Evolutionary conservation across 345 rosid species (phyloP).

Genomic region (Eucalyptus leucophloia): DNA sequence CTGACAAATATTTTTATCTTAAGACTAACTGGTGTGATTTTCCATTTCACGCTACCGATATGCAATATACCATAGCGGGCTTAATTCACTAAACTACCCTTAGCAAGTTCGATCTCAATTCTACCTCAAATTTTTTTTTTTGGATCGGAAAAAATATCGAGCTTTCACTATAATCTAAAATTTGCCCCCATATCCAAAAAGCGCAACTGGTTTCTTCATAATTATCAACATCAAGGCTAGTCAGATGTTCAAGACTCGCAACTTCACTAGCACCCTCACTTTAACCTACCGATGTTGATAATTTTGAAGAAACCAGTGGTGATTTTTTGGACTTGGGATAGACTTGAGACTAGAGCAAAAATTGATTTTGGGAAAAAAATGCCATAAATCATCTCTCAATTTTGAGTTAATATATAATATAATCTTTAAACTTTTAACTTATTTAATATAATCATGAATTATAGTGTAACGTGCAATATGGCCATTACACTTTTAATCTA

Average conservation of each 20-base stretch:
- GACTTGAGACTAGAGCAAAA: too few relatives aligned
- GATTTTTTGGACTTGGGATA: too few relatives aligned
- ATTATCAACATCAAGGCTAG: background rate
- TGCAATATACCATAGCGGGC: background rate
- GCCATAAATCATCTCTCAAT: fast-evolving
- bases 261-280: background rate
- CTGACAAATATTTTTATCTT: background rate
- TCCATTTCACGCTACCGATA: too few relatives aligned
- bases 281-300: background rate
- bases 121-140: fast-evolving
- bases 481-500: fast-evolving
- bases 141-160: background rate
- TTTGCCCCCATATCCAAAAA: background rate
- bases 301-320: fast-evolving
- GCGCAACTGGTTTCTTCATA: background rate
- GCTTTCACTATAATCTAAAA: background rate
- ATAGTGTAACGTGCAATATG: fast-evolving
- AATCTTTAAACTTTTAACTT: fast-evolving
- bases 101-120: background rate
- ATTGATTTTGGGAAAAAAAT: too few relatives aligned
- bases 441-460: too few relatives aligned
- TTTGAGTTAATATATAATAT: too few relatives aligned
- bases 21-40: background rate
- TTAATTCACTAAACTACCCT: background rate
- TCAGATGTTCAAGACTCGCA: fast-evolving